These are phyloP conservation scores for Amborella trichopoda DNA, from an alignment of 164 flowering plant species.

Conservation along the genomic window DNA sequence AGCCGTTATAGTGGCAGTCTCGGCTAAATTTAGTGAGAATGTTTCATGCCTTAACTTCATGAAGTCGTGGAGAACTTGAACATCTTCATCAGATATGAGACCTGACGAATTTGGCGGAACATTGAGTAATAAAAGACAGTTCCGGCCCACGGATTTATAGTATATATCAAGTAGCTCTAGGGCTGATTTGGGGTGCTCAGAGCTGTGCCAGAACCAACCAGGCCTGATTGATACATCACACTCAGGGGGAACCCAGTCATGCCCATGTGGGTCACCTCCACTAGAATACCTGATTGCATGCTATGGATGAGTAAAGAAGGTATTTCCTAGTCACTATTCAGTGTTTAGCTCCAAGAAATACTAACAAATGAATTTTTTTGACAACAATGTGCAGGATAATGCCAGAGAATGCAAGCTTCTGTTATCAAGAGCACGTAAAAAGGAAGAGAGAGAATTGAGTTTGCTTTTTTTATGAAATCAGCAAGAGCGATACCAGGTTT, in stretches of 20 bases:
- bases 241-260: slow-evolving; percentile 92
- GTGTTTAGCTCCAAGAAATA: no score
- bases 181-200: slow-evolving; percentile 79
- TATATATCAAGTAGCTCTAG: slow-evolving; percentile 67
- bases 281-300: slow-evolving; percentile 71
- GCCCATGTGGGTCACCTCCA: slow-evolving; percentile 65
- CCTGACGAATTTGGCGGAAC: slow-evolving; percentile 96
- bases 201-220: slow-evolving; percentile 98
- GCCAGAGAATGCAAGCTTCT: no score
- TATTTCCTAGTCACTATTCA: no score
- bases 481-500: no score
- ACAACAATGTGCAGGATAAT: no score
- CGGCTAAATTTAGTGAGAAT: slow-evolving; percentile 64
- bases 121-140: slow-evolving; percentile 73
- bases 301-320: no score
- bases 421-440: no score
- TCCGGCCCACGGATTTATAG: slow-evolving; percentile 80
- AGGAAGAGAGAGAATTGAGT: no score
- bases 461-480: no score
- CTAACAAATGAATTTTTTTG: no score
- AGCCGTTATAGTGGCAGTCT: slow-evolving; percentile 31
- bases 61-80: slow-evolving; percentile 67
- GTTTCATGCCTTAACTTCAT: slow-evolving; percentile 39
- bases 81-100: slow-evolving; percentile 76
- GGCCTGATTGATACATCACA: slow-evolving; percentile 97